These are phyloP conservation scores for Blastobotrys chiropterorum DNA, from an alignment of 805 yeast species.

Conservation along the genomic window DNA sequence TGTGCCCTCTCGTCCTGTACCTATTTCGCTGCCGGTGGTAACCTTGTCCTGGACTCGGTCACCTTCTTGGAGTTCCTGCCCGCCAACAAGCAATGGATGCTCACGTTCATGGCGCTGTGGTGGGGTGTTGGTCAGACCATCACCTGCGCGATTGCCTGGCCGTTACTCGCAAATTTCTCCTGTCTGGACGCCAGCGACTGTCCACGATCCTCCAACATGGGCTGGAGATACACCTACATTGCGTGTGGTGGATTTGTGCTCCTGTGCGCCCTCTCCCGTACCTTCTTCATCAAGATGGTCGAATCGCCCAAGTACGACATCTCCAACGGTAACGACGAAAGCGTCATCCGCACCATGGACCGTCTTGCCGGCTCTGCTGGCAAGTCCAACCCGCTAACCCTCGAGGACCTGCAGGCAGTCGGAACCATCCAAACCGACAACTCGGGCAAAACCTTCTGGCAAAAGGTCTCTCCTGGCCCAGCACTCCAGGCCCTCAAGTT, in stretches of 20 bases:
- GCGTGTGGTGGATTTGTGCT: conserved; percentile 48
- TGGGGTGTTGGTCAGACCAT: conserved; percentile 61
- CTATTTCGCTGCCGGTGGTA: conserved; percentile 47
- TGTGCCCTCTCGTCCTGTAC: conserved; percentile 34
- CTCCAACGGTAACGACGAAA: conserved; percentile 46
- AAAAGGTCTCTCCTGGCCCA: conserved; percentile 12
- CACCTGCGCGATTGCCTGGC: conserved; percentile 49
- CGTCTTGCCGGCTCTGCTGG: conserved; percentile 44
- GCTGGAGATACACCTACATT: conserved; percentile 57
- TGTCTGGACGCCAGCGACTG: conserved; percentile 40
- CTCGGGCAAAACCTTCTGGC: conserved; percentile 12
- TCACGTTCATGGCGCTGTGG: conserved; percentile 49
- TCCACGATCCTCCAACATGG: conserved; percentile 42
- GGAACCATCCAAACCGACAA: conserved; percentile 32
- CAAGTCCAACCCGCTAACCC: conserved; percentile 36
- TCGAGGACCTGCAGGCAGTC: conserved; percentile 42
- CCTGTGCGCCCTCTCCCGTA: conserved; percentile 42
- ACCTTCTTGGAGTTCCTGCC: conserved; percentile 50
- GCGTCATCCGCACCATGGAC: conserved; percentile 40
- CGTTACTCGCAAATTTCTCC: conserved; percentile 44
- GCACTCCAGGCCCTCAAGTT: conserved; percentile 25
- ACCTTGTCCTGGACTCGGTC: conserved; percentile 47
- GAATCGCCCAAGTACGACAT: conserved; percentile 54
- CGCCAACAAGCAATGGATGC: conserved; percentile 41
- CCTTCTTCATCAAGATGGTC: conserved; percentile 39